Evolutionary conservation across 768 basidiomycete genomes (phyloP).

Genomic region (Tulasnella sp.): DNA sequence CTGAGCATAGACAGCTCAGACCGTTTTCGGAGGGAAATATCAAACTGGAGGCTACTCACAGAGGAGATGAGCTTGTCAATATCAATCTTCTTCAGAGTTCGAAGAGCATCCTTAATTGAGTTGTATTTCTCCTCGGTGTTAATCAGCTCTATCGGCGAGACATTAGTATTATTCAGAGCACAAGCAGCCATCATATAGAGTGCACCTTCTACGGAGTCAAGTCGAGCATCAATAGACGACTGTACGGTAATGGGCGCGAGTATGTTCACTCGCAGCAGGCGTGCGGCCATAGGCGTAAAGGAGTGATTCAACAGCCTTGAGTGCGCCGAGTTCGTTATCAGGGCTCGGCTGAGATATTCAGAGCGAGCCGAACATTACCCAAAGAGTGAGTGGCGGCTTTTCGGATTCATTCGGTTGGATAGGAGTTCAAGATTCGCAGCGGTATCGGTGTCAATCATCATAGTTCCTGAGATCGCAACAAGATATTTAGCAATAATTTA

Average conservation of each 20-base stretch:
- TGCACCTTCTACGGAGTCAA: slow-evolving; percentile 77
- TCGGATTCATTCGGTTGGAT: slow-evolving; percentile 55
- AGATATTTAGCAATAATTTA: neutral
- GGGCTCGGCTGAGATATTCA: too few relatives aligned
- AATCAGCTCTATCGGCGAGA: slow-evolving; percentile 63
- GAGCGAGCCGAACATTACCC: slow-evolving; percentile 37
- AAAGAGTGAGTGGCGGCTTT: slow-evolving; percentile 64
- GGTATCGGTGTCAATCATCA: slow-evolving; percentile 89
- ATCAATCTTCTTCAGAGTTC: slow-evolving; percentile 65
- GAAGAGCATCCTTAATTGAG: slow-evolving; percentile 55
- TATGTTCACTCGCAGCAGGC: slow-evolving; percentile 68
- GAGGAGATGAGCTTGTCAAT: slow-evolving; percentile 48
- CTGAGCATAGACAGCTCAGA: slow-evolving; percentile 30
- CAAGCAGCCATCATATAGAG: slow-evolving; percentile 6
- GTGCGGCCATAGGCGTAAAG: slow-evolving; percentile 79
- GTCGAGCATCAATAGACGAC: slow-evolving; percentile 59
- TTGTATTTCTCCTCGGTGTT: slow-evolving; percentile 64
- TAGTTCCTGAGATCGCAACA: slow-evolving; percentile 46
- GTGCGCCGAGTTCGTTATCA: too few relatives aligned
- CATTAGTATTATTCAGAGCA: slow-evolving; percentile 15
- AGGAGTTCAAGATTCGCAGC: slow-evolving; percentile 84
- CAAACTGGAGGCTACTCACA: neutral
- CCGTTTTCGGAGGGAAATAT: neutral
- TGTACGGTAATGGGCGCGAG: slow-evolving; percentile 70
- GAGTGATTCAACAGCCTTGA: slow-evolving; percentile 73